Percentiles rank a stretch among this genome's conserved stretches.
phyloP scores from a whole-genome alignment of 805 yeast species.

The Jamesozyma gamospora region DNA sequence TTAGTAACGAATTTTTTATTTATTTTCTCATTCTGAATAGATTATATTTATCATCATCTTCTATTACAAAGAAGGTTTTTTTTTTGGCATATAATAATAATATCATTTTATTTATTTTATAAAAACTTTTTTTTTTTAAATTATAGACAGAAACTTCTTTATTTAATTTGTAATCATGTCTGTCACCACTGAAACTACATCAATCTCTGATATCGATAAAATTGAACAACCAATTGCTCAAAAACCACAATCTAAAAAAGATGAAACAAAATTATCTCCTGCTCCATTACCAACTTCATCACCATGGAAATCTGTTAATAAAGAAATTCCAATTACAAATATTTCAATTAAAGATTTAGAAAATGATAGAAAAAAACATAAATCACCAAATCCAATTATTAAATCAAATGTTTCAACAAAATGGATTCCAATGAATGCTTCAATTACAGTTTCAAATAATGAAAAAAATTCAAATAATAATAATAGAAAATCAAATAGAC shows the following conservation, averaged over 20 bases:
- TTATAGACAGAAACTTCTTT: too few relatives aligned
- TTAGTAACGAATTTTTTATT: too few relatives aligned
- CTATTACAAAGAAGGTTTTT: too few relatives aligned
- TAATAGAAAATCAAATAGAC: constrained; percentile 7
- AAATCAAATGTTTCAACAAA: constrained; percentile 30
- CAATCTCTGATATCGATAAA: not conserved
- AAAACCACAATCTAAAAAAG: not conserved
- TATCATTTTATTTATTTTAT: too few relatives aligned
- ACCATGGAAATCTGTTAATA: constrained; percentile 25
- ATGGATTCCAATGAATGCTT: constrained; percentile 63
- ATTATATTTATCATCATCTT: too few relatives aligned
- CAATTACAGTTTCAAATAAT: constrained; percentile 33
- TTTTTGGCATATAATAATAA: too few relatives aligned
- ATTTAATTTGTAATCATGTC: constrained; percentile 1
- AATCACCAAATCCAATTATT: constrained; percentile 10
- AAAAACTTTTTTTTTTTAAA: too few relatives aligned
- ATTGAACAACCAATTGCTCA: not conserved
- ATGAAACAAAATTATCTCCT: constrained; percentile 16
- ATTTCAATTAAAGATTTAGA: constrained; percentile 15
- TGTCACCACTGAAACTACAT: constrained; percentile 2
- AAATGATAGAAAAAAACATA: constrained; percentile 12
- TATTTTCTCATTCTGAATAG: too few relatives aligned
- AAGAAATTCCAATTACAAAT: constrained; percentile 19
- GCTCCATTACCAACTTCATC: constrained; percentile 29
- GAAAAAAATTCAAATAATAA: constrained; percentile 11